Conservation (phyloP, 2,329 filamentous ascomycete genomes). For the Microdochium nivale region DNA sequence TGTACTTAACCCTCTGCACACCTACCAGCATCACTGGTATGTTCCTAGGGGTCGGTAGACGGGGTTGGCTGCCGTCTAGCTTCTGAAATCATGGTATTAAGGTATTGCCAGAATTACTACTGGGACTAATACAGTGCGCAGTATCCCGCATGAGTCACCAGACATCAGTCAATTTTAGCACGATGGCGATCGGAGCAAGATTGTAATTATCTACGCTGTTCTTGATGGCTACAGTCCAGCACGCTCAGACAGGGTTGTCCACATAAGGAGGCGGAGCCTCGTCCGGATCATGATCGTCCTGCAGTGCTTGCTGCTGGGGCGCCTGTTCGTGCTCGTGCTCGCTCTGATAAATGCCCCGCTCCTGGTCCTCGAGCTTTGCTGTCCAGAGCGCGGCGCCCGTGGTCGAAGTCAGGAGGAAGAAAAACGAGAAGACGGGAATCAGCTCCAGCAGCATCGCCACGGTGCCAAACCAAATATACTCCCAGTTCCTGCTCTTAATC, state of each 20-base stretch:
- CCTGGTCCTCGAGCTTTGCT: slow-evolving; percentile 61
- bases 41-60: too few relatives aligned
- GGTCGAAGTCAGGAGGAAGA: slow-evolving; percentile 84
- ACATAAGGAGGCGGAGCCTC: slow-evolving; percentile 27
- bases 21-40: too few relatives aligned
- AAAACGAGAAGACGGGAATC: slow-evolving; percentile 85
- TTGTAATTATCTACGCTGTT: too few relatives aligned
- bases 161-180: background rate
- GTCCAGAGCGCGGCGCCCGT: slow-evolving; percentile 83
- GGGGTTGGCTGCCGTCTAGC: too few relatives aligned
- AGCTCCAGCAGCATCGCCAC: slow-evolving; percentile 77
- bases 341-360: slow-evolving; percentile 13
- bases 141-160: too few relatives aligned
- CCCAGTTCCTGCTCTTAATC: slow-evolving; percentile 59
- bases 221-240: background rate
- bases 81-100: too few relatives aligned
- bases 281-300: slow-evolving; percentile 15
- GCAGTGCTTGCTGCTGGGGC: slow-evolving; percentile 6
- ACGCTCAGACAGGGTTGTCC: slow-evolving; percentile 23
- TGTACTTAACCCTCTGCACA: too few relatives aligned
- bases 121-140: too few relatives aligned
- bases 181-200: background rate
- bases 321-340: slow-evolving; percentile 2
- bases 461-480: slow-evolving; percentile 91
- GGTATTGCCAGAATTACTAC: too few relatives aligned